Base-by-base conservation (phyloP, 805 yeast genomes). In the Alloascoidea hylecoeti region DNA sequence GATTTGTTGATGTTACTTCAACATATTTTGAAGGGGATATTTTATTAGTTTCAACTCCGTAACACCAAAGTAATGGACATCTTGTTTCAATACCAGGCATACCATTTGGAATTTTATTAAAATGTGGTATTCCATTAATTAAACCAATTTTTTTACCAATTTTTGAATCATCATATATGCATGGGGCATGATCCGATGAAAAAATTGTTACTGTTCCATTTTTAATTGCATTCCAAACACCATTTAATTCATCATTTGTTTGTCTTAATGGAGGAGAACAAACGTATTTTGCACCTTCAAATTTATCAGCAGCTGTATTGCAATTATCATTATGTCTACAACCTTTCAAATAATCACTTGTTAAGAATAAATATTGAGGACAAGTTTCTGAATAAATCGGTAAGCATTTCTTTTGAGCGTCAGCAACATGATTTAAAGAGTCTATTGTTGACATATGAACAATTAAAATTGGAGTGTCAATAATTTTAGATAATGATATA, bases 181-280 rank as follows among this genome's bases (percentile, higher is more conserved):
- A 52, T n/a, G 69, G 64, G 4, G 66, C 63, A 45, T 63, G 69
- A 43, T 63, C 69, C 38, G 58, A 50, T 6, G 64, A 56, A 38
- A 61, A 59, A 5, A 62, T 53, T 0, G 68, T 61, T 16, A 63
- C 61, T 0, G 68, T 61, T 4, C 68, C 68, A 42, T 63, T 62
- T 36, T 50, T 49, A 35, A 63, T 51, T 4, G 53, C 55, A 35
- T 44, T 49, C 68, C 68, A 63, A 15, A 62, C 61, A 9, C 57
- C 63, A 3, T 56, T 59, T 15, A 59, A 44, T 18, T 63, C 64
- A 16, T 42, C 44, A 9, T 48, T 48, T 5, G 51, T 47, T 23
- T 56, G 57, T 46, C 69, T 53, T 35, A 62, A 40, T 3, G 69
- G 69, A 2, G 69, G 69, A 1, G 67, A 62, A 39, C 69, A 63